These are phyloP conservation scores for Ceratobasidium sp. DNA, from an alignment of 1,284 basidiomycete species.

Conservation along the genomic window DNA sequence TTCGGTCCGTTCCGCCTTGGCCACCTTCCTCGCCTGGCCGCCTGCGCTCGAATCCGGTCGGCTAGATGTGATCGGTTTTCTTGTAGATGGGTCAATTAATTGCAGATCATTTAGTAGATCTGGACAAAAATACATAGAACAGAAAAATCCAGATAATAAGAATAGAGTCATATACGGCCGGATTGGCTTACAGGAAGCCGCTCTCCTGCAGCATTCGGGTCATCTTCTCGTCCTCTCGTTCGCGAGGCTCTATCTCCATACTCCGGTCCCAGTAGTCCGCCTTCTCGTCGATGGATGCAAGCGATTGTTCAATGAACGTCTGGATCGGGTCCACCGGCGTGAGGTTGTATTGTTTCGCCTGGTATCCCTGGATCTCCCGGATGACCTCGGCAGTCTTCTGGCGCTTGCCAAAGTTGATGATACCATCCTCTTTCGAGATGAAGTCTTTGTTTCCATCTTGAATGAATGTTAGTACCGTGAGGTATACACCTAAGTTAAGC, in stretches of 20 bases:
- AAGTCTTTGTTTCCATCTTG: conserved; percentile 97
- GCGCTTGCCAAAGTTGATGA: conserved; percentile 97
- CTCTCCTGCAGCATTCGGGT: conserved; percentile 87
- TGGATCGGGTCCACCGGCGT: conserved; percentile 74
- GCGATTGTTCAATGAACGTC: conserved; percentile 79
- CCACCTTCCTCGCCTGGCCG: background rate
- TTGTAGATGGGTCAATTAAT: conserved; percentile 6
- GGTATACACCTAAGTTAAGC: conserved; percentile 79
- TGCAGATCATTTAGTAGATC: conserved; percentile 37
- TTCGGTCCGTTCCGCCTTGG: conserved; percentile 13
- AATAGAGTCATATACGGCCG: conserved; percentile 34
- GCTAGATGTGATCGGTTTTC: conserved; percentile 1
- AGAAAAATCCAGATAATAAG: conserved; percentile 34
- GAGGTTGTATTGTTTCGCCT: conserved; percentile 90
- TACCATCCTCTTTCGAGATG: conserved; percentile 69
- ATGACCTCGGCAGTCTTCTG: conserved; percentile 95
- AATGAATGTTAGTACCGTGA: conserved; percentile 96
- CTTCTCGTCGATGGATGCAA: conserved; percentile 74
- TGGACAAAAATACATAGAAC: conserved; percentile 38
- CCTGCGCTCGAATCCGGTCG: background rate
- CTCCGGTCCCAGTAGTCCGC: conserved; percentile 82
- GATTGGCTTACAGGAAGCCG: conserved; percentile 73
- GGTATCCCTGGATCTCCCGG: conserved; percentile 96
- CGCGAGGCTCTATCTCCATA: conserved; percentile 88
- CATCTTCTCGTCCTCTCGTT: conserved; percentile 94